These are phyloP conservation scores for Phytophthora crassamura DNA, from an alignment of 352 stramenopile species.

Conservation along the genomic window DNA sequence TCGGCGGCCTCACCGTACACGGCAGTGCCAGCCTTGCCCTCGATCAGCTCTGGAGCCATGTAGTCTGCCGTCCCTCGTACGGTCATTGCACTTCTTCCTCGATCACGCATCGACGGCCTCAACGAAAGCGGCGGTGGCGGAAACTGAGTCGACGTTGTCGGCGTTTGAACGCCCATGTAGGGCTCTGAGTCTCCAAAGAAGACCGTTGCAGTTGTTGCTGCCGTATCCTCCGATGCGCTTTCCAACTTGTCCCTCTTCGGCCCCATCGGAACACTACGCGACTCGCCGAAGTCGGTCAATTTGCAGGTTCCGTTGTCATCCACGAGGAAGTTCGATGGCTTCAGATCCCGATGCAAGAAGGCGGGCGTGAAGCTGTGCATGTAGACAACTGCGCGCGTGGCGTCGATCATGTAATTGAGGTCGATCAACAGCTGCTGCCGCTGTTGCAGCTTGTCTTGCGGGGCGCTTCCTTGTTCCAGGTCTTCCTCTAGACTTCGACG, in stretches of 20 bases:
- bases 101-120: slow-evolving; percentile 40
- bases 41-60: slow-evolving; percentile 85
- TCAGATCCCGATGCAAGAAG: slow-evolving; percentile 78
- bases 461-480: slow-evolving; percentile 9
- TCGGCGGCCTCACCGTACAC: slow-evolving; percentile 77
- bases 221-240: slow-evolving; percentile 15
- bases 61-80: slow-evolving; percentile 82
- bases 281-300: slow-evolving; percentile 70
- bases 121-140: slow-evolving; percentile 21
- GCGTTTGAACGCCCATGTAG: slow-evolving; percentile 29
- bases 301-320: slow-evolving; percentile 56
- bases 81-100: slow-evolving; percentile 59
- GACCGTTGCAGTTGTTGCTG: slow-evolving; percentile 19
- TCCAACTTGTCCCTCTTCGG: slow-evolving; percentile 24
- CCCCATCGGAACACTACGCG: slow-evolving; percentile 44
- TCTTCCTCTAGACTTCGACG: slow-evolving; percentile 15
- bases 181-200: slow-evolving; percentile 25
- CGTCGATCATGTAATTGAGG: slow-evolving; percentile 74
- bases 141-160: slow-evolving; percentile 20
- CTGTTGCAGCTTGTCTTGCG: slow-evolving; percentile 22
- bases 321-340: slow-evolving; percentile 72
- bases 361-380: slow-evolving; percentile 76
- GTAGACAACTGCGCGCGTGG: slow-evolving; percentile 67
- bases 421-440: slow-evolving; percentile 55
- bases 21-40: slow-evolving; percentile 69